phyloP scores from a whole-genome alignment of 495 filamentous ascomycete genomes.

The Lophium mytilinum region DNA sequence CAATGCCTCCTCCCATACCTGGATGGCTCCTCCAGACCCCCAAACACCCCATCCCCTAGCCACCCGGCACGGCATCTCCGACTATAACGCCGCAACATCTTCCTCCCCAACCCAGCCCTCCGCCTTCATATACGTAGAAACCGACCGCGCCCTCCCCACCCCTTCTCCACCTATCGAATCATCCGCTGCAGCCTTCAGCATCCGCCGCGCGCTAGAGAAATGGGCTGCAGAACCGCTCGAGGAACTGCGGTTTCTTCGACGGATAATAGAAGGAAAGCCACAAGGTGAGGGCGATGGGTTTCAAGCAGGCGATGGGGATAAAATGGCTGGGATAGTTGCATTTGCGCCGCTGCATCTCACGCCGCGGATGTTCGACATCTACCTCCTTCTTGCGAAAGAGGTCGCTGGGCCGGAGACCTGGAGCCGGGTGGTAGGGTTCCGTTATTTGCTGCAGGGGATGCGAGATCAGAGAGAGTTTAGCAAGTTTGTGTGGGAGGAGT shows the following conservation, averaged over 20 bases:
- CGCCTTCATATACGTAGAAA: constrained; percentile 75
- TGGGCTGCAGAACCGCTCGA: constrained; percentile 51
- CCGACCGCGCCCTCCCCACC: constrained; percentile 47
- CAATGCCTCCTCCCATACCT: constrained; percentile 52
- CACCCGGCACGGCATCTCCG: constrained; percentile 31
- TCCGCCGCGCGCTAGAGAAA: constrained; percentile 8
- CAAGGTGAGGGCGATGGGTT: constrained; percentile 47
- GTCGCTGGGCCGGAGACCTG: constrained; percentile 37
- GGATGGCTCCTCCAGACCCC: constrained; percentile 46
- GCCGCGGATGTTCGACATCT: constrained; percentile 16
- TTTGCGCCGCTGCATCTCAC: constrained; percentile 61
- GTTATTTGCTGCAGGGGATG: constrained; percentile 77
- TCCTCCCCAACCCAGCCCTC: constrained; percentile 29
- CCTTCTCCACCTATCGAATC: constrained; percentile 32
- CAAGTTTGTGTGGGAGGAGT: constrained; percentile 42
- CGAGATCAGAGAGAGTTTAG: constrained; percentile 41
- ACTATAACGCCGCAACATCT: constrained; percentile 44
- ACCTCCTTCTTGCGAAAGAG: constrained; percentile 29
- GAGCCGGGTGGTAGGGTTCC: constrained; percentile 54
- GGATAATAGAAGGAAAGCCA: constrained; percentile 54
- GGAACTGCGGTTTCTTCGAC: constrained; percentile 59
- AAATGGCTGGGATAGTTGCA: constrained; percentile 61
- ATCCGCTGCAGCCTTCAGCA: constrained; percentile 31
- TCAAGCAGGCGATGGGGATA: constrained; percentile 36
- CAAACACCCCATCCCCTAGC: constrained; percentile 41